These are phyloP conservation scores for Hortaea sp. DNA, from an alignment of 2,329 filamentous ascomycete genomes.

Conservation along the genomic window DNA sequence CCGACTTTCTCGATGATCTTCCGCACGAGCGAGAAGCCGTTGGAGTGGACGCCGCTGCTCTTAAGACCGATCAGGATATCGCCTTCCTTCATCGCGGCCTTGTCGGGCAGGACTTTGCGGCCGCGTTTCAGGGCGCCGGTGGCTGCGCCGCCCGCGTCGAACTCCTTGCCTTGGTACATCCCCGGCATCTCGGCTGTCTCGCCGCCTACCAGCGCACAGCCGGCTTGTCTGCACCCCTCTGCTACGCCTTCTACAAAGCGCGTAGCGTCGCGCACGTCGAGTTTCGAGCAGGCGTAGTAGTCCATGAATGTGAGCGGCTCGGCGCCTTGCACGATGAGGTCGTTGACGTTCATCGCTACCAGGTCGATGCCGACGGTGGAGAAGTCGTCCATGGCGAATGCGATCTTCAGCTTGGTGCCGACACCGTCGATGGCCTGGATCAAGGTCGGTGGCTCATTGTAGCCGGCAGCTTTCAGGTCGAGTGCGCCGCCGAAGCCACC, in stretches of 20 bases:
- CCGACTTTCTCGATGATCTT: conserved; percentile 71
- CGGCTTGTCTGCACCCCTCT: conserved; percentile 71
- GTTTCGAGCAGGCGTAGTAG: conserved; percentile 88
- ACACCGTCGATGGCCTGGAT: conserved; percentile 96
- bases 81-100: conserved; percentile 63
- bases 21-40: conserved; percentile 93
- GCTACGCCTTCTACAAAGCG: conserved; percentile 89
- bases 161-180: conserved; percentile 79
- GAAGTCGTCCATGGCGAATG: conserved; percentile 80
- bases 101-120: conserved; percentile 61
- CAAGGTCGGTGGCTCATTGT: conserved; percentile 63
- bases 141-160: conserved; percentile 85
- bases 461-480: conserved; percentile 66
- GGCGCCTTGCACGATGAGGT: conserved; percentile 89
- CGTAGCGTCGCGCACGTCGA: conserved; percentile 67
- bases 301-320: conserved; percentile 94
- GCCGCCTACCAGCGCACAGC: conserved; percentile 86
- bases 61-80: conserved; percentile 79
- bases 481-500: conserved; percentile 90
- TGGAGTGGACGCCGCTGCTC: conserved; percentile 85
- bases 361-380: conserved; percentile 93
- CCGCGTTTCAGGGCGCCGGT: conserved; percentile 68
- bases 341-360: conserved; percentile 98
- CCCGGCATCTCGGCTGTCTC: conserved; percentile 98
- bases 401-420: conserved; percentile 93